Conservation (phyloP, 2,329 filamentous ascomycete species). For the Xylaria sp. region DNA sequence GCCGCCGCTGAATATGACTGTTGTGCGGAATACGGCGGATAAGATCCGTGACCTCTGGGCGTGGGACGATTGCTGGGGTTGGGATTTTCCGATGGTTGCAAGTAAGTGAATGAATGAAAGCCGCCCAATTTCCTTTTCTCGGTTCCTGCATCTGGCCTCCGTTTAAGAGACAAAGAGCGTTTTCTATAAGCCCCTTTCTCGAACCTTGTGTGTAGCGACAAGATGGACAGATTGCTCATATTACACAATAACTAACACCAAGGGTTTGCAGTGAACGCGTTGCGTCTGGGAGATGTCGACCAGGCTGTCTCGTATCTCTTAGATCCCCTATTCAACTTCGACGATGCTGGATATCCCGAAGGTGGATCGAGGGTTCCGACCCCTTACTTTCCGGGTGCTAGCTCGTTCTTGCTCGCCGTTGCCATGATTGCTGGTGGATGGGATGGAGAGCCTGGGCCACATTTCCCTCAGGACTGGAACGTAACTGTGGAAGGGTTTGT, state of each 20-base stretch:
- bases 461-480: constrained; percentile 62
- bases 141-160: neutral
- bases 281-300: constrained; percentile 54
- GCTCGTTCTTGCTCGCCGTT: constrained; percentile 61
- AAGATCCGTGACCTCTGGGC: constrained; percentile 55
- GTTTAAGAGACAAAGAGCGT: neutral
- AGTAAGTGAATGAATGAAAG: constrained; percentile 37
- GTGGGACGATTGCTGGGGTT: constrained; percentile 55
- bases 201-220: neutral
- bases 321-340: constrained; percentile 63
- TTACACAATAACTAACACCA: neutral
- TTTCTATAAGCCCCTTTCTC: too few relatives aligned
- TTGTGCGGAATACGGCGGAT: constrained; percentile 53
- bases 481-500: constrained; percentile 61
- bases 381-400: constrained; percentile 66
- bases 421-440: constrained; percentile 69
- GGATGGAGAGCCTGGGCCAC: constrained; percentile 59
- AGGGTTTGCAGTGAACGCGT: constrained; percentile 51
- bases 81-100: constrained; percentile 59
- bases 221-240: neutral
- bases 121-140: neutral
- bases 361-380: constrained; percentile 65
- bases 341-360: constrained; percentile 66
- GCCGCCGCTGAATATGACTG: constrained; percentile 50
- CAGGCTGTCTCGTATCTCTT: constrained; percentile 58